Evolutionary conservation across 1,139 yeast genomes (phyloP).

Genomic region (Zygosaccharomyces pseudobailii): DNA sequence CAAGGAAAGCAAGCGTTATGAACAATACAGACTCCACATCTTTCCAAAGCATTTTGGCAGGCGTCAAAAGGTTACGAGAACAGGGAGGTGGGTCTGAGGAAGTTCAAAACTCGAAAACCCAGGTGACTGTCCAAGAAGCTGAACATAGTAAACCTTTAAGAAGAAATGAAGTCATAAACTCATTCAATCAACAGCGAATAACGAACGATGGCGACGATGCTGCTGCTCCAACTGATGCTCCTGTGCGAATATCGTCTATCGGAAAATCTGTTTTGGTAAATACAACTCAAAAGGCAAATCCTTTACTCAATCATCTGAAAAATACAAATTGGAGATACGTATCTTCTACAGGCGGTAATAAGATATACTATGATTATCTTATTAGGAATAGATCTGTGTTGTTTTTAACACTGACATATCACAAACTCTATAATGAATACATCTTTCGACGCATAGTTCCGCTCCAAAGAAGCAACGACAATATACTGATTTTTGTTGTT

Average conservation of each 20-base stretch:
- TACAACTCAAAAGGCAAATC: conserved; percentile 57
- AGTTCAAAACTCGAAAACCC: neutral
- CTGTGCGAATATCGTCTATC: conserved; percentile 1
- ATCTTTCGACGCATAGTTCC: conserved; percentile 65
- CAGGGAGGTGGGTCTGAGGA: conserved; percentile 16
- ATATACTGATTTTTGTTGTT: conserved; percentile 66
- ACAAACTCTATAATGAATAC: conserved; percentile 83
- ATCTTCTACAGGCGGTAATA: conserved; percentile 35
- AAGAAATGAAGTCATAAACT: conserved; percentile 19
- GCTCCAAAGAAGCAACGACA: conserved; percentile 47
- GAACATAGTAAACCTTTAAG: neutral
- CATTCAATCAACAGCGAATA: conserved; percentile 24
- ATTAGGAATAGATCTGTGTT: conserved; percentile 61
- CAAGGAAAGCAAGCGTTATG: conserved; percentile 12
- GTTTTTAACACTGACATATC: conserved; percentile 75
- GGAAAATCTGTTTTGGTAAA: conserved; percentile 42
- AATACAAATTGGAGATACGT: conserved; percentile 50
- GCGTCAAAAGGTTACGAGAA: conserved; percentile 47
- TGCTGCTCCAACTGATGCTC: neutral
- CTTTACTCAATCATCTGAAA: conserved; percentile 45
- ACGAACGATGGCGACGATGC: neutral
- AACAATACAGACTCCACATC: conserved; percentile 49
- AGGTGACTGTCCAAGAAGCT: neutral
- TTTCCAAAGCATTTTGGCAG: conserved; percentile 59
- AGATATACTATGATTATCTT: conserved; percentile 60